phyloP scores from a whole-genome alignment of 2,329 filamentous ascomycete genomes.

The Paecilomyces sp. region DNA sequence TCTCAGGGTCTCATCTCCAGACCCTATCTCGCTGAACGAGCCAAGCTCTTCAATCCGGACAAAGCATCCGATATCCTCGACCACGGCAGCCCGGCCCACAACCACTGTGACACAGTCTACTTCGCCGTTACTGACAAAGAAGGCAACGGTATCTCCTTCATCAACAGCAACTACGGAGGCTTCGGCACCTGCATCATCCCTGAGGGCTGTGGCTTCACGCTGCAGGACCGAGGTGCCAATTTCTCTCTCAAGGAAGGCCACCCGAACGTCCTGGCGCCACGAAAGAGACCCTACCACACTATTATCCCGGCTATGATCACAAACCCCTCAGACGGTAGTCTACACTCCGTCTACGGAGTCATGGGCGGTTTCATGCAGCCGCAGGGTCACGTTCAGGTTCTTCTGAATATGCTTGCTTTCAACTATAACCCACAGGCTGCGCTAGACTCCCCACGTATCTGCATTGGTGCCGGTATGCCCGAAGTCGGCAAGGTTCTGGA shows the following conservation, averaged over 20 bases:
- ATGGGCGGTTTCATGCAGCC: conserved; percentile 99
- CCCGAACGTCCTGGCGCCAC: conserved; percentile 71
- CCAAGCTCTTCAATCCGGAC: conserved; percentile 53
- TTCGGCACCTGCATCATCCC: conserved; percentile 84
- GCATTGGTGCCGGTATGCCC: conserved; percentile 69
- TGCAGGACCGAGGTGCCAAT: conserved; percentile 88
- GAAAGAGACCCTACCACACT: conserved; percentile 92
- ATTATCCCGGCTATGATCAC: conserved; percentile 93
- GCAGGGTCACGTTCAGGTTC: conserved; percentile 87
- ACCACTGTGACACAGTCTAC: conserved; percentile 89
- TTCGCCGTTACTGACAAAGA: conserved; percentile 73
- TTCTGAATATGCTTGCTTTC: conserved; percentile 83
- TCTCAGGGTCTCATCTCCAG: conserved; percentile 60
- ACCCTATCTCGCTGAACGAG: conserved; percentile 67
- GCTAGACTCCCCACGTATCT: conserved; percentile 84
- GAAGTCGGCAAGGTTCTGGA: conserved; percentile 52
- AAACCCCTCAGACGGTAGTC: conserved; percentile 60
- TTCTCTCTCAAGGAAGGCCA: conserved; percentile 65
- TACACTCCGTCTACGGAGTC: conserved; percentile 86
- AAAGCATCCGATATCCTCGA: conserved; percentile 47
- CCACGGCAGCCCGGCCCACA: conserved; percentile 77
- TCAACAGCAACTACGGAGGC: conserved; percentile 88
- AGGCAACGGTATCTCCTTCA: conserved; percentile 91
- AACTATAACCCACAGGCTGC: conserved; percentile 77
- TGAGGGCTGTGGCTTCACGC: conserved; percentile 76